Base-by-base conservation (phyloP, 148 eudicot genomes). In the Silene conica region DNA sequence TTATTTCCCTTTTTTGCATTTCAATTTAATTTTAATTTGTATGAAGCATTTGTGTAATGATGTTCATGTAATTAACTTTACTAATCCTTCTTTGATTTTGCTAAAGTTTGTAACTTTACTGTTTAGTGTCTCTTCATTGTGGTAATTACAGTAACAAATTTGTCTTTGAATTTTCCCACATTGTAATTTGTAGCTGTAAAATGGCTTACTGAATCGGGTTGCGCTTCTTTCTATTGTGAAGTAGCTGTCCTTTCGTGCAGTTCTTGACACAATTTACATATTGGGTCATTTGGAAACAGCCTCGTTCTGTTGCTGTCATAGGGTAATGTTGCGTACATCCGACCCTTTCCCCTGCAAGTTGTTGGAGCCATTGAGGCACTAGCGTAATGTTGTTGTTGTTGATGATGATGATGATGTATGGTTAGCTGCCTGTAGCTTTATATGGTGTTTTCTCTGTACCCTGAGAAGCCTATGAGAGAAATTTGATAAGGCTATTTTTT, bases 401-500 rank as follows among this genome's bases (percentile, higher is more conserved):
- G 34, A 2, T 31, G 28, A 26, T 26, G 28, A 26, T 26, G 28
- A 26, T 26, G 28, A 26, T 26, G 28, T 26, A 26, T 26, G 28
- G 28, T 26, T 34, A 31, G 28, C 18, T 57, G n/a, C 41, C 25
- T 20, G 18, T 66, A 2, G 3, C 34, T 31, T 31, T 19, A n/a
- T 66, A 41, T 41, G 52, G 69, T 41, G 57, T 45, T 22, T 12
- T 68, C n/a, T 45, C 28, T 68, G 22, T 46, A 9, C n/a, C 31
- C 54, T 3, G 31, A 46, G 5, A 63, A n/a, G 3, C 48, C 16
- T 73, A 22, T 69, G 20, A 48, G 50, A n/a, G 23, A 63, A 28
- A 48, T 74, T 41, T 69, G 74, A 77, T 45, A 10, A 10, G 57
- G 69, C 22, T 8, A 48, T 38, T 67, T 23, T 28, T n/a, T 50